Evolutionary conservation across 306 rosid genomes (phyloP), one percentile per base, ranked within the genome.

Genomic region (Vigna mungo): DNA sequence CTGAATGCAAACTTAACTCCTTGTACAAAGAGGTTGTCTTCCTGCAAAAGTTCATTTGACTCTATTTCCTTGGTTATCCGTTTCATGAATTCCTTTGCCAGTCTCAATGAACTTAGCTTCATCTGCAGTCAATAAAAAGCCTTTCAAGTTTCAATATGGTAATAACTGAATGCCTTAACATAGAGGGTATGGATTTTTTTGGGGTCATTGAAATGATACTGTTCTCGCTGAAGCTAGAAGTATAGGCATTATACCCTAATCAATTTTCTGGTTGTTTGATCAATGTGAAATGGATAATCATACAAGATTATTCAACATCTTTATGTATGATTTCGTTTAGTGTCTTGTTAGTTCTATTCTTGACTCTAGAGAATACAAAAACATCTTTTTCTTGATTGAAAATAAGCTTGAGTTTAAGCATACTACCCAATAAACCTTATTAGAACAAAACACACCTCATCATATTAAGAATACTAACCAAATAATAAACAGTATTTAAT

Each of bases 1-100:
- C 98, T 85, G 80, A 90, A 88, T 62, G 97, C 97, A 77, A 88
- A 94, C 25, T 87, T 84, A 34, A 90, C 92, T 68, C 95, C 98
- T 80, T 86, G 97, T 46, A 92, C 84, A 43, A 89, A 72, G 20
- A 89, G 91, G 58, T 80, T 85, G 6, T 88, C 96, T 68, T 83
- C 81, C 32, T 82, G 85, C 34, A 79, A 80, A 37, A 85, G 59
- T 34, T 92, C 98, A 4, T 32, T 36, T 7, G 84, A 74, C 54
- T 34, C 69, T 16, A 87, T 37, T 68, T 94, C 96, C 62, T 74
- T 90, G 3, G 82, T 77, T 51, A 92, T 64, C 53, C 93, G 71
- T 76, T 78, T 85, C 96, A 92, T 94, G 82, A 66, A 90, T 73
- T 83, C 89, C 66, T 83, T 94, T 7, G 90, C 97, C 17, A 94